phyloP scores from a whole-genome alignment of 2,329 filamentous ascomycete species.

The Hymenoscyphus albidus region DNA sequence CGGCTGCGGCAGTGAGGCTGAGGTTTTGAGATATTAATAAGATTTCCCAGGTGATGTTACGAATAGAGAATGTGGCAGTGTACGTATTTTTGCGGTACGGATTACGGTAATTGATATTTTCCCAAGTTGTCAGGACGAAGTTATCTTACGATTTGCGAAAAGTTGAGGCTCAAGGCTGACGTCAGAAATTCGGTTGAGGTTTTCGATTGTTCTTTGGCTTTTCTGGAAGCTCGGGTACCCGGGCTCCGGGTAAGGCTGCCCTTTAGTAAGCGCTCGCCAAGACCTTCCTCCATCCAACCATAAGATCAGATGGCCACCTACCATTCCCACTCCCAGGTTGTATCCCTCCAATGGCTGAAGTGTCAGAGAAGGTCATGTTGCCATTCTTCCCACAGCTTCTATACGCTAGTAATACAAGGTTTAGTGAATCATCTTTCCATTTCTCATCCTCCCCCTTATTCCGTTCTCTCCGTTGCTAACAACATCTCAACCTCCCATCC shows the following conservation, averaged over 20 bases:
- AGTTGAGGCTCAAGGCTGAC: no score
- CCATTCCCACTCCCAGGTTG: background rate
- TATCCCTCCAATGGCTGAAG: background rate
- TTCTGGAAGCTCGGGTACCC: background rate
- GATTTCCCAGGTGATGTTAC: background rate
- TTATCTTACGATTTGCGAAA: no score
- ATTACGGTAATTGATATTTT: background rate
- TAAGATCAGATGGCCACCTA: background rate
- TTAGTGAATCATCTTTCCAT: background rate
- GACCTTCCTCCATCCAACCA: background rate
- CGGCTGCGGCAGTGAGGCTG: background rate
- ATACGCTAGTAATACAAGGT: background rate
- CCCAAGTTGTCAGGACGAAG: no score
- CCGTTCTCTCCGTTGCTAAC: background rate
- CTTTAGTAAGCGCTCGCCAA: background rate
- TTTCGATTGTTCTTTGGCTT: background rate
- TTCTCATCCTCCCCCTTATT: background rate
- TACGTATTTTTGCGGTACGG: background rate
- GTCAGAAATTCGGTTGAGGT: no score
- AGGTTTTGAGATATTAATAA: background rate
- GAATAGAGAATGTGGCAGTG: background rate
- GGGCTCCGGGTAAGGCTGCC: background rate
- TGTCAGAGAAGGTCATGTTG: background rate
- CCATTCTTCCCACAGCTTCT: background rate
- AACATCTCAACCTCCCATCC: background rate